A percentile compares a stretch with the other conserved stretches of the same genome.
phyloP scores from a whole-genome alignment of 106 monocot species.

The Triglochin maritima region DNA sequence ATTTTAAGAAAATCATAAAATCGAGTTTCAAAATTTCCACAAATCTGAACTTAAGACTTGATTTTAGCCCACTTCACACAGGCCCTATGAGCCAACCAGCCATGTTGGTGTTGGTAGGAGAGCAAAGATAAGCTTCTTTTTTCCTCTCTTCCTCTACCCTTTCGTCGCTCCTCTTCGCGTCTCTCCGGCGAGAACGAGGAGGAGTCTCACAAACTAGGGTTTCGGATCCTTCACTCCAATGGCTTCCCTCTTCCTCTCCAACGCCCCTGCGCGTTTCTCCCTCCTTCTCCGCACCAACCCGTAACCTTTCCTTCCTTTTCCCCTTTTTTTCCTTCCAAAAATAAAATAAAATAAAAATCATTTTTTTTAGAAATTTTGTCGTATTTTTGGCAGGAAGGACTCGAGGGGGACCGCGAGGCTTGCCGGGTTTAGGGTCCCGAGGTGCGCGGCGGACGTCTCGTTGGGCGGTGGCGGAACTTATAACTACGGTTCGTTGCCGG shows the following conservation, averaged over 20 bases:
- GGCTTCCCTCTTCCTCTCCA: not conserved
- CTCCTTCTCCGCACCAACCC: not conserved
- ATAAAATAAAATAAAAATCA: not conserved
- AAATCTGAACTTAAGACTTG: no score
- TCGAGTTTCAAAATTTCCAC: no score
- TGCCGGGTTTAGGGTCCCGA: slow-evolving; percentile 1
- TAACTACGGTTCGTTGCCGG: slow-evolving; percentile 2
- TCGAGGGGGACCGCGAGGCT: not conserved
- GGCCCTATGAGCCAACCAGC: no score
- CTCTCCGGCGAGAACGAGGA: not conserved
- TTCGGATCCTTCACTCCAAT: not conserved
- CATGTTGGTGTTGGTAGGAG: no score
- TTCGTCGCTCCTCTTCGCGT: not conserved
- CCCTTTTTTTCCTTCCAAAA: not conserved
- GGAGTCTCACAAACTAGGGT: not conserved
- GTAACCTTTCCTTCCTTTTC: slow-evolving; percentile 1
- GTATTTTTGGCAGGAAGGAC: not conserved
- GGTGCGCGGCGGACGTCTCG: slow-evolving; percentile 9
- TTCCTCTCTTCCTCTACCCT: not conserved
- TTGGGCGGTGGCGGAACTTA: slow-evolving; percentile 4
- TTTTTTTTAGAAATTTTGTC: not conserved
- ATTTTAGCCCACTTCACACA: no score
- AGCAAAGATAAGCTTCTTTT: not conserved
- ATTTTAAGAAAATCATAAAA: no score
- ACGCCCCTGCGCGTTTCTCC: not conserved